phyloP scores from a whole-genome alignment of 2,329 filamentous ascomycete genomes.

The Aureobasidium sp. region DNA sequence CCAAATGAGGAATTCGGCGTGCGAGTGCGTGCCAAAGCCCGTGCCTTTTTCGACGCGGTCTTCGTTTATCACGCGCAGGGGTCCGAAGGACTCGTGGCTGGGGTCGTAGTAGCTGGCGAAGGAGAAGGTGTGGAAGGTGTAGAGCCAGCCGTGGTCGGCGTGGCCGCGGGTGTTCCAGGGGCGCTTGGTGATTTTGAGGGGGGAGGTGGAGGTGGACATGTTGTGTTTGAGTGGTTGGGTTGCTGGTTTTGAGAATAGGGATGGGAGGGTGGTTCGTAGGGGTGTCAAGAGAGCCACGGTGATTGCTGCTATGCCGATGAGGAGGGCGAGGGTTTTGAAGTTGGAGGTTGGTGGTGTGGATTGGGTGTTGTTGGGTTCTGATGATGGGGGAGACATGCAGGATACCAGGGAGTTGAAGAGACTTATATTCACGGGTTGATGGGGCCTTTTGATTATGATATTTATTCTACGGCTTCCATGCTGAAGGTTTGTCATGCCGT shows the following conservation, averaged over 20 bases:
- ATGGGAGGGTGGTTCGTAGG: constrained; percentile 29
- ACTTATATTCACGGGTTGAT: neutral
- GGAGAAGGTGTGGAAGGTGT: constrained; percentile 78
- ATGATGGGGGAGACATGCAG: constrained; percentile 16
- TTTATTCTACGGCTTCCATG: neutral
- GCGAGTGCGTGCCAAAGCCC: constrained; percentile 78
- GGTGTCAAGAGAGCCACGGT: constrained; percentile 37
- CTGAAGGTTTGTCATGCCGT: constrained; percentile 6
- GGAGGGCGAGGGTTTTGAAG: constrained; percentile 22
- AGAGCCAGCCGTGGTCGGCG: constrained; percentile 77
- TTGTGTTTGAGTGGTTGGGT: constrained; percentile 14
- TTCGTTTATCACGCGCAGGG: constrained; percentile 79
- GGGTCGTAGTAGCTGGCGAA: constrained; percentile 68
- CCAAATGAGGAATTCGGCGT: constrained; percentile 85
- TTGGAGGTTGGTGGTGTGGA: constrained; percentile 9
- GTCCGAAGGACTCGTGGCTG: constrained; percentile 58
- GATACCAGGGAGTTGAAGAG: neutral
- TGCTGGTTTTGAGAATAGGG: constrained; percentile 23
- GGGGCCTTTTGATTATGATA: constrained; percentile 1
- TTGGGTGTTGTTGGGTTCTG: constrained; percentile 4
- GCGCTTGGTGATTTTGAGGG: constrained; percentile 59
- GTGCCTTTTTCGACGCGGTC: constrained; percentile 66
- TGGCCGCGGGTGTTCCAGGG: constrained; percentile 65
- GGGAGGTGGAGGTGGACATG: constrained; percentile 11
- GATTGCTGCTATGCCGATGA: constrained; percentile 32